Evolutionary conservation across 805 yeast species (phyloP).

Genomic region (Ogataea paradorogensis): DNA sequence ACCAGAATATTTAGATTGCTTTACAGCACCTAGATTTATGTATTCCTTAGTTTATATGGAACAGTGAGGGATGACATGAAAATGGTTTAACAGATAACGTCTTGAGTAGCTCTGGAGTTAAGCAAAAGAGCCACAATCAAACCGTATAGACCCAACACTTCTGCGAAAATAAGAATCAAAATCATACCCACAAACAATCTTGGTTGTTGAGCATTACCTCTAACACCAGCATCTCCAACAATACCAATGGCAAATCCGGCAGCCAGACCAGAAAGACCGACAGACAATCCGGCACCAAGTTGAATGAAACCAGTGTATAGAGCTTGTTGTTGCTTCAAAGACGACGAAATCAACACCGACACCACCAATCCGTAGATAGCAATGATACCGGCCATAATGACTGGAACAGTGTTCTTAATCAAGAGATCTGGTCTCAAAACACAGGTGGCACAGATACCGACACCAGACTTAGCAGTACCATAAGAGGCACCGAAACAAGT

Average conservation of each 20-base stretch:
- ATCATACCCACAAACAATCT: conserved; percentile 66
- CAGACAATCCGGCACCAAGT: conserved; percentile 96
- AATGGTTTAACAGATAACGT: conserved; percentile 64
- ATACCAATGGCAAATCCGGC: conserved; percentile 99
- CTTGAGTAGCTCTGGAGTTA: conserved; percentile 97
- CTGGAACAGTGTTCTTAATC: conserved; percentile 93
- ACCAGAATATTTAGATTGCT: conserved; percentile 11
- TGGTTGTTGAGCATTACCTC: conserved; percentile 98
- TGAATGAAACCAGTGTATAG: conserved; percentile 96
- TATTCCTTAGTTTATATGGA: conserved; percentile 7
- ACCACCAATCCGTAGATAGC: conserved; percentile 98
- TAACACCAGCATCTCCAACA: conserved; percentile 99
- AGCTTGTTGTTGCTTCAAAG: conserved; percentile 86
- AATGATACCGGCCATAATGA: conserved; percentile 99
- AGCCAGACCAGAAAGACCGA: conserved; percentile 95
- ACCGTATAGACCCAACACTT: conserved; percentile 50
- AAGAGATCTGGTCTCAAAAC: conserved; percentile 95
- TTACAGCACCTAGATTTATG: conserved; percentile 8
- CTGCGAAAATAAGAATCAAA: conserved; percentile 12
- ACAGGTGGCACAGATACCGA: conserved; percentile 98
- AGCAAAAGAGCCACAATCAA: conserved; percentile 95
- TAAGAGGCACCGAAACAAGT: conserved; percentile 98
- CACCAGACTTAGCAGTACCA: conserved; percentile 99
- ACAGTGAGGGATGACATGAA: conserved; percentile 3
- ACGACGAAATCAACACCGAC: conserved; percentile 88